Evolutionary conservation across 108 stramenopile genomes (phyloP).

Genomic region (Cyclotella choctawhatcheeana): DNA sequence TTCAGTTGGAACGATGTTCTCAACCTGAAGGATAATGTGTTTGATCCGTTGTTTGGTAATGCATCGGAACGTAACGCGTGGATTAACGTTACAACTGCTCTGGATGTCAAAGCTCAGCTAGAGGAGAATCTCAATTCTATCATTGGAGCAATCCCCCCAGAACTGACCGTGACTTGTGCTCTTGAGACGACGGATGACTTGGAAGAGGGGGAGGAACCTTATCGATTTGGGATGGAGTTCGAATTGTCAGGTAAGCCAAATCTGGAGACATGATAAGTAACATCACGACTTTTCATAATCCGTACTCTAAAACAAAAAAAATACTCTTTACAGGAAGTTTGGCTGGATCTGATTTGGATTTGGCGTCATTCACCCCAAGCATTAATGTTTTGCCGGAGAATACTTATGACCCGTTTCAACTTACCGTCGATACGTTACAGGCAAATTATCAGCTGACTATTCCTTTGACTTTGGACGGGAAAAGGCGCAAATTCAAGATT

Average conservation of each 20-base stretch:
- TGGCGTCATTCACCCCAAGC: neutral
- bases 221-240: neutral
- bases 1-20: constrained; percentile 3
- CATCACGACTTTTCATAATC: no score
- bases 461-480: no score
- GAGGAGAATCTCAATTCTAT: neutral
- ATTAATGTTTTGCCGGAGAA: neutral
- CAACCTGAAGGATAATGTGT: constrained; percentile 16
- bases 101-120: neutral
- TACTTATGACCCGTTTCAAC: neutral
- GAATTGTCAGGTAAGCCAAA: no score
- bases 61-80: neutral
- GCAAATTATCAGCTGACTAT: no score
- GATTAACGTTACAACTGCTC: constrained; percentile 11
- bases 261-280: no score
- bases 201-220: neutral
- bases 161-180: constrained; percentile 12
- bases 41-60: constrained; percentile 22
- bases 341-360: neutral
- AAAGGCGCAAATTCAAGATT: neutral
- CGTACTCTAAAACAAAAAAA: no score
- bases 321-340: neutral
- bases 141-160: neutral
- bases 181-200: constrained; percentile 1
- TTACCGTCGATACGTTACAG: constrained; percentile 4